Conservation (phyloP, 2,329 filamentous ascomycete species). For the Lachnellula arida region DNA sequence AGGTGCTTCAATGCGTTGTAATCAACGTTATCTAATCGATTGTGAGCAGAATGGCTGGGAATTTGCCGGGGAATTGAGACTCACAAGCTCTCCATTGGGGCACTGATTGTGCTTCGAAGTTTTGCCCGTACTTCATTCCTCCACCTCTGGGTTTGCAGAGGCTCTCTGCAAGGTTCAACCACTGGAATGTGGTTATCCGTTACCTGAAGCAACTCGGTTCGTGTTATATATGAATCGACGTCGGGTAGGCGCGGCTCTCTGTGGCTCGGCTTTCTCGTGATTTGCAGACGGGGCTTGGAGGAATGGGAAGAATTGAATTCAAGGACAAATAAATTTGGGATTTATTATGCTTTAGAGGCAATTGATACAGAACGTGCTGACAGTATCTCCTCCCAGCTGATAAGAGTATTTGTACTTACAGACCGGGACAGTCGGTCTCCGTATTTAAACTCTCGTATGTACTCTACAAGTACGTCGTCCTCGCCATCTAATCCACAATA, state of each 20-base stretch:
- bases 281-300: neutral
- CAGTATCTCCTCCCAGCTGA: neutral
- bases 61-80: conserved; percentile 24
- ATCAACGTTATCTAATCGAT: conserved; percentile 69
- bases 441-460: too few species aligned
- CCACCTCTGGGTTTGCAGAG: neutral
- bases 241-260: neutral
- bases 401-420: neutral
- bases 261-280: neutral
- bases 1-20: conserved; percentile 83
- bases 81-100: conserved; percentile 76
- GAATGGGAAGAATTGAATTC: neutral
- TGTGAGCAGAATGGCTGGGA: conserved; percentile 3
- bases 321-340: neutral
- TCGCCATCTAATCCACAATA: too few species aligned
- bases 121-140: conserved; percentile 72
- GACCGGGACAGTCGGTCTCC: too few species aligned
- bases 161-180: neutral
- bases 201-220: neutral
- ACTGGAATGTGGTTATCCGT: neutral
- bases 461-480: too few species aligned
- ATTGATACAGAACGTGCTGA: neutral
- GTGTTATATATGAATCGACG: neutral
- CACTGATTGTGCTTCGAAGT: conserved; percentile 69
- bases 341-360: neutral